Base-by-base conservation (phyloP, 83 land plant genomes). In the Picea abies region DNA sequence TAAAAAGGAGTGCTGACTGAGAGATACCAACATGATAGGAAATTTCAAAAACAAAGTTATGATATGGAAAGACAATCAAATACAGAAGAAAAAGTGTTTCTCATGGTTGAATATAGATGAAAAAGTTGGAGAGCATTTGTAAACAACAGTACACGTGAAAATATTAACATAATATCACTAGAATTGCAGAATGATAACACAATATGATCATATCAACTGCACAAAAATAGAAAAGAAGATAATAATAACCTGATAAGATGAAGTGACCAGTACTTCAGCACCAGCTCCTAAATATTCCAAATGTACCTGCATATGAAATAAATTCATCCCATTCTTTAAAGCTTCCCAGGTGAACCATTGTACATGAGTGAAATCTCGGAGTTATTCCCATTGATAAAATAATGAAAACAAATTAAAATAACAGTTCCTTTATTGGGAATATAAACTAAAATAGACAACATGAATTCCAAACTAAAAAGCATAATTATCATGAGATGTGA, bases 251-350 rank as follows among this genome's bases (percentile, higher is more conserved):
- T 96, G 98, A 89, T 96, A 96, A 52, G 97, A 96, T 64, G 98
- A 89, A 79, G 98, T 90, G 8, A 93, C 85, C 11, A 96, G 68
- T 35, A 96, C 82, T 82, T 91, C 90, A 29, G 97, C 95, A 10
- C 98, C 98, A 65, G 98, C 98, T 82, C 92, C 94, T 70, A 96
- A 84, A 70, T 94, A 96, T 23, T 96, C 95, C 90, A 87, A 75
- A 79, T 96, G 98, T 60, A 96, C 98, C 98, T 96, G 79, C 82
- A 81, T 12, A 35, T 2, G 32, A 39, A 78, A 78, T 41, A 69
- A 68, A 76, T 23, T 29, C 52, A 58, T 39, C 39, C 58, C 29
- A 19, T 39, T 20, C 11, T 72, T 16, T 44, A 39, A 44, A 72
- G 8, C 25, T 41, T 72, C 14, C 23, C 76, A 72, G 52, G 76